Evolutionary conservation across 306 rosid genomes (phyloP).

Genomic region (Fragaria iinumae): DNA sequence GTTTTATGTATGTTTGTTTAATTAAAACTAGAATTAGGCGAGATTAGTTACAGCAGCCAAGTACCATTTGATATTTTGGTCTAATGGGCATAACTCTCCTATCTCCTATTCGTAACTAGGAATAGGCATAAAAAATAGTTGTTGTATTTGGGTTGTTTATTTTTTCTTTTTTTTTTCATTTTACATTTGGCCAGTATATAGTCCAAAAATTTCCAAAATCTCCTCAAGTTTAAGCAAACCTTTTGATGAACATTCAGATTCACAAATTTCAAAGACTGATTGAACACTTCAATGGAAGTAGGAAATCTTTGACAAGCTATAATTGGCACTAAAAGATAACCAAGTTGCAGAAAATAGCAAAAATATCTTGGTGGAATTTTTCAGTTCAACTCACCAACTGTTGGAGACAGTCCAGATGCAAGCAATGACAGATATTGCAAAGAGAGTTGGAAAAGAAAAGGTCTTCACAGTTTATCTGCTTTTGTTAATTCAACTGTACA

Average conservation of each 20-base stretch:
- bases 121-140: too few species aligned
- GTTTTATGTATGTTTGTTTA: background rate
- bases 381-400: background rate
- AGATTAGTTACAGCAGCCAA: background rate
- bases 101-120: too few species aligned
- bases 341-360: background rate
- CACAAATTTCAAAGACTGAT: background rate
- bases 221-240: background rate
- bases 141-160: too few species aligned
- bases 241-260: background rate
- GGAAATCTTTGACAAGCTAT: background rate
- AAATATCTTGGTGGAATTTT: background rate
- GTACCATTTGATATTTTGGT: too few species aligned
- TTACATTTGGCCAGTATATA: too few species aligned
- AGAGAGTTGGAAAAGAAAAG: background rate
- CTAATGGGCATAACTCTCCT: too few species aligned
- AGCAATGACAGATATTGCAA: constrained; percentile 9
- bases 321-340: background rate
- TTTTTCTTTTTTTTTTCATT: too few species aligned
- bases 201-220: too few species aligned
- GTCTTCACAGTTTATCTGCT: constrained; percentile 12
- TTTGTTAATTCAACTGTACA: background rate
- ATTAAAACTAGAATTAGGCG: background rate
- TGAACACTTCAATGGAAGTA: constrained; percentile 2
- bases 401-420: constrained; percentile 1